phyloP scores from a whole-genome alignment of 306 rosid species.

The Hylodesmum podocarpum region DNA sequence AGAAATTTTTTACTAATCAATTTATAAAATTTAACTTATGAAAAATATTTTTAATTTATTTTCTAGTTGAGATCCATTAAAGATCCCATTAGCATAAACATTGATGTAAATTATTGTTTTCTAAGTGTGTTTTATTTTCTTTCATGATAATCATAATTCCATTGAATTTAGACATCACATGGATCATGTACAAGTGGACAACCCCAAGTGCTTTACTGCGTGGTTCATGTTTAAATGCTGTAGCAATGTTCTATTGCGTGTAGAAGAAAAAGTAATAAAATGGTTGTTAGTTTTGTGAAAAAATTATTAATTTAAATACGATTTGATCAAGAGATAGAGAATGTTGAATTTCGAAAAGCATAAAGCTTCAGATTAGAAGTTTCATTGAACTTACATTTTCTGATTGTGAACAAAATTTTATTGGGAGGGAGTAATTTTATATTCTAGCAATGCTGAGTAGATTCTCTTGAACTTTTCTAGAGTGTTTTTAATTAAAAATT shows the following conservation, averaged over 20 bases:
- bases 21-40: too few relatives aligned
- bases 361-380: not conserved
- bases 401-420: not conserved
- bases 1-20: too few relatives aligned
- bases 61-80: not conserved
- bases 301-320: not conserved
- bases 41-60: too few relatives aligned
- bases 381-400: not conserved
- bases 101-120: not conserved
- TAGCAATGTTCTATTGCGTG: too few relatives aligned
- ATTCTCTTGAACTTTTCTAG: too few relatives aligned
- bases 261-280: not conserved
- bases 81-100: not conserved
- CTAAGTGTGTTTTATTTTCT: not conserved
- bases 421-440: not conserved
- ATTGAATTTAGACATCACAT: not conserved
- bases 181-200: not conserved
- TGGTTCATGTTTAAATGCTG: not conserved
- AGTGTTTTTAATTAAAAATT: too few relatives aligned
- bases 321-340: not conserved
- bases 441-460: too few relatives aligned
- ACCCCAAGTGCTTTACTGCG: not conserved
- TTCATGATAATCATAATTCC: not conserved
- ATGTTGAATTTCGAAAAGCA: constrained; percentile 2
- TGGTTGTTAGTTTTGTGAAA: not conserved